Conservation (phyloP, 2,329 filamentous ascomycete species). For the Penicillium sp. region DNA sequence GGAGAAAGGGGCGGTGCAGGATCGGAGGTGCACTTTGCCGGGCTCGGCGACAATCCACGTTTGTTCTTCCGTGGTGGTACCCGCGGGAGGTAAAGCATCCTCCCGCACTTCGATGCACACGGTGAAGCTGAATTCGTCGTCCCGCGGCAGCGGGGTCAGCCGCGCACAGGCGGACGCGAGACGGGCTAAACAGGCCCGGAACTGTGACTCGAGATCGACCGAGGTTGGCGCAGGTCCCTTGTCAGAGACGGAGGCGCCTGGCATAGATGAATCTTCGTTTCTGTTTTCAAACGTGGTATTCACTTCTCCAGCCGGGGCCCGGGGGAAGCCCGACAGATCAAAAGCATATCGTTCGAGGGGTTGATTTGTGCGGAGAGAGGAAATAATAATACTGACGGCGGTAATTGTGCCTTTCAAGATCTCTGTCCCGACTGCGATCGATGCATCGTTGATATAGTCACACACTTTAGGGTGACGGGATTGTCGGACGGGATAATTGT, state of each 20-base stretch:
- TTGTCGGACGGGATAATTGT: conserved; percentile 79
- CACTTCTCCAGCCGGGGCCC: conserved; percentile 44
- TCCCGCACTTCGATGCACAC: conserved; percentile 47
- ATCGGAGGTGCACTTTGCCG: conserved; percentile 37
- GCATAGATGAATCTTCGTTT: conserved; percentile 32
- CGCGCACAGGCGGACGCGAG: conserved; percentile 43
- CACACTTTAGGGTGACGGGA: conserved; percentile 81
- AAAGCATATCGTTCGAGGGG: conserved; percentile 58
- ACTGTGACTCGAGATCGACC: conserved; percentile 47
- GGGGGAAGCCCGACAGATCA: conserved; percentile 54
- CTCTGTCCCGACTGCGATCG: conserved; percentile 65
- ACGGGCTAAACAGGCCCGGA: conserved; percentile 44
- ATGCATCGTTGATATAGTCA: conserved; percentile 76
- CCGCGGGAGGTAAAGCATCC: conserved; percentile 44
- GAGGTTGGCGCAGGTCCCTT: conserved; percentile 28
- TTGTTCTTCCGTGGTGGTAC: conserved; percentile 48
- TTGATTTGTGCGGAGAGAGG: conserved; percentile 46
- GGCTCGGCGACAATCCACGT: conserved; percentile 58
- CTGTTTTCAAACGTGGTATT: conserved; percentile 49
- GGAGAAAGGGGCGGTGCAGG: conserved; percentile 38
- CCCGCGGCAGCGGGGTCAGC: conserved; percentile 41
- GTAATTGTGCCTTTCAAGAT: conserved; percentile 57
- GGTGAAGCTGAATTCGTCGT: conserved; percentile 47
- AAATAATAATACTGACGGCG: conserved; percentile 54
- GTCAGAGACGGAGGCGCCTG: conserved; percentile 26